Evolutionary conservation across 2,329 filamentous ascomycete genomes (phyloP).

Genomic region (Fusarium sarcochroum): DNA sequence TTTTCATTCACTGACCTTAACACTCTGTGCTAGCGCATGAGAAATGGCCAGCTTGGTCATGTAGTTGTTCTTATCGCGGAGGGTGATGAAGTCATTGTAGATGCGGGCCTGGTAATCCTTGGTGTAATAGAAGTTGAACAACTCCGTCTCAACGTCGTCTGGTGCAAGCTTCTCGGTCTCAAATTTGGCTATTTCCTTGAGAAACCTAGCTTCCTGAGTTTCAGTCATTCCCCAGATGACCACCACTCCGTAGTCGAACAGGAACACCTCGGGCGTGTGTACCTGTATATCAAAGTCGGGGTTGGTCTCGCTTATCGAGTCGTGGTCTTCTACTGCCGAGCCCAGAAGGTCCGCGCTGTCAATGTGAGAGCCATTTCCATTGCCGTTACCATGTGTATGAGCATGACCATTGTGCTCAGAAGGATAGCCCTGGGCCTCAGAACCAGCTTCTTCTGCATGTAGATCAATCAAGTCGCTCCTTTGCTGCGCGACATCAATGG

Average conservation of each 20-base stretch:
- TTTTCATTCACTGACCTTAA: constrained; percentile 73
- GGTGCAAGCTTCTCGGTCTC: constrained; percentile 89
- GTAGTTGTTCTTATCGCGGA: constrained; percentile 94
- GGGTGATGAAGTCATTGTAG: constrained; percentile 98
- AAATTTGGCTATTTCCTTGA: constrained; percentile 95
- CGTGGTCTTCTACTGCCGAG: constrained; percentile 53
- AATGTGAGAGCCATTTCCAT: constrained; percentile 47
- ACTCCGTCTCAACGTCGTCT: constrained; percentile 94
- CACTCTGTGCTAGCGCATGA: constrained; percentile 93
- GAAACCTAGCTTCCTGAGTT: constrained; percentile 88
- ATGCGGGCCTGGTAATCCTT: constrained; percentile 97
- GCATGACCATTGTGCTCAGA: constrained; percentile 42
- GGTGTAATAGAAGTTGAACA: constrained; percentile 99
- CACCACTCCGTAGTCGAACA: constrained; percentile 97
- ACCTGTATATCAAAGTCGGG: constrained; percentile 88
- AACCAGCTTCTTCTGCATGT: constrained; percentile 56
- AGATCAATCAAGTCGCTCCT: constrained; percentile 76
- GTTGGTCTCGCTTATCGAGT: constrained; percentile 60
- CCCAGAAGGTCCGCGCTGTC: constrained; percentile 54
- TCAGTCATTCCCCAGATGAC: constrained; percentile 98
- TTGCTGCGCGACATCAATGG: constrained; percentile 57
- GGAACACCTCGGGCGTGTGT: constrained; percentile 93
- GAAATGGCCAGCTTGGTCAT: constrained; percentile 98
- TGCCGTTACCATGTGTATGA: constrained; percentile 46
- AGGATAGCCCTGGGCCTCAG: constrained; percentile 51